These are phyloP conservation scores for Pseudomassariella vexata DNA, from an alignment of 2,329 filamentous ascomycete genomes.

Conservation along the genomic window DNA sequence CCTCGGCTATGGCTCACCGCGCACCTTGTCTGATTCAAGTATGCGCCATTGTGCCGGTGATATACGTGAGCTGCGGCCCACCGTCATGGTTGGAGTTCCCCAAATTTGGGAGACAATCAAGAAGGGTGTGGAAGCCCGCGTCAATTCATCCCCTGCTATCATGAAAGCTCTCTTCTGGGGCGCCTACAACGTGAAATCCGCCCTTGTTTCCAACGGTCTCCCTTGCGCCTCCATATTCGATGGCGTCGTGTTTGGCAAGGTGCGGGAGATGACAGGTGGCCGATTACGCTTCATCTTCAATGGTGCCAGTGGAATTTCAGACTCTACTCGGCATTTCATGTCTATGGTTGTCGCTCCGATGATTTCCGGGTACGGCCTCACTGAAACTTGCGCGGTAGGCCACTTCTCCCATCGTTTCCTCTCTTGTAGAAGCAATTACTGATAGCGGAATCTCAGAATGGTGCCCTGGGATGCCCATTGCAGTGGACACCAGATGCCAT, in stretches of 20 bases:
- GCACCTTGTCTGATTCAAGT: constrained; percentile 79
- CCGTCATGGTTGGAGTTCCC: constrained; percentile 87
- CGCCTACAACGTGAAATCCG: constrained; percentile 53
- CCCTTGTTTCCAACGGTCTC: constrained; percentile 52
- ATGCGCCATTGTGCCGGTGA: constrained; percentile 90
- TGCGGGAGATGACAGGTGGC: constrained; percentile 86
- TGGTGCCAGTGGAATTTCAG: constrained; percentile 84
- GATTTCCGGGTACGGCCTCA: constrained; percentile 90
- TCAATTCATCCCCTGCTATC: constrained; percentile 65
- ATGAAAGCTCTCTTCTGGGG: constrained; percentile 73
- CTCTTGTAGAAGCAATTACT: too few relatives aligned
- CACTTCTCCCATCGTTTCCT: too few relatives aligned
- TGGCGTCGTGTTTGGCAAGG: constrained; percentile 81
- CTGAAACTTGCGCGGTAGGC: constrained; percentile 85
- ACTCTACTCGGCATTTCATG: constrained; percentile 83
- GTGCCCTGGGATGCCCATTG: constrained; percentile 74
- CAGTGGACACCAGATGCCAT: constrained; percentile 75
- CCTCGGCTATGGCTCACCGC: constrained; percentile 87
- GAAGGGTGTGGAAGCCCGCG: constrained; percentile 82
- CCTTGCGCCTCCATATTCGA: constrained; percentile 70
- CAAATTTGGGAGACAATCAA: constrained; percentile 97
- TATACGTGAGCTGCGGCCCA: constrained; percentile 85
- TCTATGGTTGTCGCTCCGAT: constrained; percentile 91
- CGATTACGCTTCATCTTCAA: constrained; percentile 87
- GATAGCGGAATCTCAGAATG: too few relatives aligned